phyloP scores from a whole-genome alignment of 225 moss, liverwort and hornwort genomes.

The Asterella californica region DNA sequence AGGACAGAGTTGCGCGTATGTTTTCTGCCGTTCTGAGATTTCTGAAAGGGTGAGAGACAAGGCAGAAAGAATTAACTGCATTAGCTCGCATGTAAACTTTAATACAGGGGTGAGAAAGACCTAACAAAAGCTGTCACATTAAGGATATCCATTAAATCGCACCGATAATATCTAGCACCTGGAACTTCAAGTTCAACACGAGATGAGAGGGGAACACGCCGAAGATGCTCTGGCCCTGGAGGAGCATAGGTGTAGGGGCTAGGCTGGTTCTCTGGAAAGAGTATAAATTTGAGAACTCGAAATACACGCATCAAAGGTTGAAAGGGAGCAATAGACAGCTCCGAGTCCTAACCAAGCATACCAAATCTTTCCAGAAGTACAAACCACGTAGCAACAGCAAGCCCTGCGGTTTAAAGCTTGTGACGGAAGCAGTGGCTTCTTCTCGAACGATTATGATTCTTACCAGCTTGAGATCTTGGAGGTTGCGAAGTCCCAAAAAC shows the following conservation, averaged over 20 bases:
- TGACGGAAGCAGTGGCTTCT: neutral
- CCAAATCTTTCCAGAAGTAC: neutral
- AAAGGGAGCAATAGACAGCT: neutral
- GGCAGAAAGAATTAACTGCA: neutral
- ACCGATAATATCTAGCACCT: no score
- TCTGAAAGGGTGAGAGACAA: conserved; percentile 2
- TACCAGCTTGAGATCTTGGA: neutral
- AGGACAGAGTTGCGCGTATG: conserved; percentile 48
- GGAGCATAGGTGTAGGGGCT: no score
- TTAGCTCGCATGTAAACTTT: neutral
- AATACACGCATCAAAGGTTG: neutral
- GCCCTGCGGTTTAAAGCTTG: neutral
- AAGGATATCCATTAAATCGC: no score
- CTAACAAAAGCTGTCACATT: no score
- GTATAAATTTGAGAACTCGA: neutral
- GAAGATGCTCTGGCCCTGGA: neutral
- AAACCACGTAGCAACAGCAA: neutral
- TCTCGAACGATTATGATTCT: no score
- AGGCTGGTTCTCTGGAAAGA: neutral
- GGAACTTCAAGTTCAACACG: no score
- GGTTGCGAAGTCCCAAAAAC: neutral
- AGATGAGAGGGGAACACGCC: neutral
- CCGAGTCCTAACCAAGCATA: neutral
- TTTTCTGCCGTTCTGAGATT: conserved; percentile 28
- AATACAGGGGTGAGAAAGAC: no score